Evolutionary conservation across 495 filamentous ascomycete genomes (phyloP).

Genomic region (Podospora pseudopauciseta): DNA sequence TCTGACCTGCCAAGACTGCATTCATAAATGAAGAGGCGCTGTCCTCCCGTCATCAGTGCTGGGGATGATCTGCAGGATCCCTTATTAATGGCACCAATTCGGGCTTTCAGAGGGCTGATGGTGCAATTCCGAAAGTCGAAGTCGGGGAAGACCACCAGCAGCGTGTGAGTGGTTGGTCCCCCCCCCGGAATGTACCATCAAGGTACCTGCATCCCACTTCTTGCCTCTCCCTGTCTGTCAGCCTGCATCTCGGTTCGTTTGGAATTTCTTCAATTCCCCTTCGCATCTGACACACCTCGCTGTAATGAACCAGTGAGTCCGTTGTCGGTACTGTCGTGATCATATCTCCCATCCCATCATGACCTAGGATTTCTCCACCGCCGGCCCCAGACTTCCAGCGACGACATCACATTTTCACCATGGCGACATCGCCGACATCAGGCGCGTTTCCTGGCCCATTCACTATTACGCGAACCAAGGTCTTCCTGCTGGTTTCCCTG

Average conservation of each 20-base stretch:
- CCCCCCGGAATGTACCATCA: background rate
- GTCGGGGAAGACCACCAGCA: background rate
- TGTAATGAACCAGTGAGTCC: background rate
- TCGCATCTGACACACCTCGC: background rate
- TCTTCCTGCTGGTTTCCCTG: constrained; percentile 2
- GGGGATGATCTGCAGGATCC: background rate
- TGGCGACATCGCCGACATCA: background rate
- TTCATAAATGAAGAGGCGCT: background rate
- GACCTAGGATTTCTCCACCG: background rate
- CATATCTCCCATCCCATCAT: background rate
- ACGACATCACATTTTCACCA: background rate
- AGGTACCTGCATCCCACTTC: background rate
- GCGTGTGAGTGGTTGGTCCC: background rate
- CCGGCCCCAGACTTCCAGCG: background rate
- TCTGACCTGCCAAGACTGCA: background rate
- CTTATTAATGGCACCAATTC: background rate
- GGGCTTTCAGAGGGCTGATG: background rate
- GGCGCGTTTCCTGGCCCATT: background rate
- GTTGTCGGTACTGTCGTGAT: background rate
- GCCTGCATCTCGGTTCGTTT: background rate
- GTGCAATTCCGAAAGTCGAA: background rate
- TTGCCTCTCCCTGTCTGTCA: background rate
- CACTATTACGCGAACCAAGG: background rate
- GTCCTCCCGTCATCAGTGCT: background rate
- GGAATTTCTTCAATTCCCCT: background rate